A percentile compares a stretch with the other conserved stretches of the same genome.
Evolutionary conservation across 2,329 filamentous ascomycete genomes (phyloP).

Genomic region (Pseudomassariella vexata): DNA sequence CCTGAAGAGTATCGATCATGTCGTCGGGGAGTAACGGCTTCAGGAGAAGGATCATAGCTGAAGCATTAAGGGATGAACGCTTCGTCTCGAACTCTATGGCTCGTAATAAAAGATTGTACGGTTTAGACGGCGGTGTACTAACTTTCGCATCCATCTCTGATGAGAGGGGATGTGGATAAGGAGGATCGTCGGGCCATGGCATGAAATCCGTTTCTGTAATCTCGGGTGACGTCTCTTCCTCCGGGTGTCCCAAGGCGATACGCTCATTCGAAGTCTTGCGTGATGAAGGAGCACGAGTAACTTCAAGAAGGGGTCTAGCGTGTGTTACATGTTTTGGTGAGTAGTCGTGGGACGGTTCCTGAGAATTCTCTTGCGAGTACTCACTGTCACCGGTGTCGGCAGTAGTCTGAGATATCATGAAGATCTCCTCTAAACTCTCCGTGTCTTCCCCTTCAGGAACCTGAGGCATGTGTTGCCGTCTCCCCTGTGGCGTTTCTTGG

Average conservation of each 20-base stretch:
- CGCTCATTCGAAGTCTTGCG: constrained; percentile 9
- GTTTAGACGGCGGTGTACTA: constrained; percentile 41
- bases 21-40: constrained; percentile 49
- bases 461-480: constrained; percentile 11
- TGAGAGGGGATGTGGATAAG: constrained; percentile 42
- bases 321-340: constrained; percentile 8
- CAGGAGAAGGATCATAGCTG: constrained; percentile 55
- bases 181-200: constrained; percentile 51
- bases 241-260: constrained; percentile 16
- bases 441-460: constrained; percentile 17
- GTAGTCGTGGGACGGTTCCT: constrained; percentile 5
- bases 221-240: constrained; percentile 31
- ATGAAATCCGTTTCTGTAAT: constrained; percentile 55
- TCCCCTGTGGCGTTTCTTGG: constrained; percentile 17
- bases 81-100: constrained; percentile 51
- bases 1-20: constrained; percentile 51
- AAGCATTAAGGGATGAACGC: constrained; percentile 52
- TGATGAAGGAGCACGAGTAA: constrained; percentile 9
- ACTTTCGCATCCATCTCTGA: constrained; percentile 9
- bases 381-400: constrained; percentile 22
- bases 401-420: constrained; percentile 23
- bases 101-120: constrained; percentile 46
- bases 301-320: no score
- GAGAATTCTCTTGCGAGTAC: constrained; percentile 4
- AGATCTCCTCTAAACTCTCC: constrained; percentile 19